Base-by-base conservation (phyloP, 495 filamentous ascomycete genomes). In the Staphylotrichum longicolle region DNA sequence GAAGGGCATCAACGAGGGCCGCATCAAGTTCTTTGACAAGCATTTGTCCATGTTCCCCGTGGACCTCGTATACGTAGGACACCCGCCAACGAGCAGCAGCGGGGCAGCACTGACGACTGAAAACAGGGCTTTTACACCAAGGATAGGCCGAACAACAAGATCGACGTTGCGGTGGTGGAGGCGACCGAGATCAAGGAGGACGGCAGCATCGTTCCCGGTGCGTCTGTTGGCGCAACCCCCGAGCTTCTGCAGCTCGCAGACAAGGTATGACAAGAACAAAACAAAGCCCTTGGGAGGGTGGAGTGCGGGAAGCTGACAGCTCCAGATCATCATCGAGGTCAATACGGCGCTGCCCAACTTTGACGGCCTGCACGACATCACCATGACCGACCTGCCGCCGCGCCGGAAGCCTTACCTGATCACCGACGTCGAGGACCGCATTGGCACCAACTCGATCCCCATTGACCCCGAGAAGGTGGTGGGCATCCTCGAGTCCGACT, bases 1-100 rank as follows among this genome's bases (percentile, higher is more conserved):
- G 52, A 93, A 91, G 78, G 91, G 91, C 3, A 95, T 96, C 75
- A 96, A 96, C 70, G 85, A 85, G 63, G 91, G 91, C 11, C 83
- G 86, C 57, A 96, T 96, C 66, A 88, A 92, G 49, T 96, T 96
- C 76, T 96, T 96, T 61, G 91, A 96, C 70, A 90, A 96, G 76
- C 91, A 96, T 79, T 72, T 96, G 66, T 89, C 85, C 75, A 96
- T 95, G 91, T 96, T 96, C 73, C 91, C 91, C 32, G 84, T 87
- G 47, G 91, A 96, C 77, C 76, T 96, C 64, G 86, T 93, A 57
- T 91, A 91, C 70, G 67, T 69, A 69, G 9, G 67, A 6, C 35
- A 7, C 6, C 40, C 32, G 3, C 27, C 3, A 11, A 11, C 3
- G 40, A 52, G 8, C 35, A 33, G 46, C 32, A 27, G 14, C 7